phyloP scores from a whole-genome alignment of 2,329 filamentous ascomycete genomes.

The Ceratocystis huliohia region DNA sequence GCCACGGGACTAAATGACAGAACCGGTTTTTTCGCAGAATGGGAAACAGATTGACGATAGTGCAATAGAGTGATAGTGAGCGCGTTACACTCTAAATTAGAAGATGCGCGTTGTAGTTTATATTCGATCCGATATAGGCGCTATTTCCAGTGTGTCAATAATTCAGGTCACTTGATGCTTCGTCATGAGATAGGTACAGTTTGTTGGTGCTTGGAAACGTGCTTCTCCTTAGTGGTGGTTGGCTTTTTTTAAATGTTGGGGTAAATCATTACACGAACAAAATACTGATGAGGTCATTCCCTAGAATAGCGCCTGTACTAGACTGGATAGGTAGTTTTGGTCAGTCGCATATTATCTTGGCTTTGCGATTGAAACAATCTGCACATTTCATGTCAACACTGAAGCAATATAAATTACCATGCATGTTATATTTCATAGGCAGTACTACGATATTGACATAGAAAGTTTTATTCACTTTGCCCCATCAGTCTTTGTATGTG shows the following conservation, averaged over 20 bases:
- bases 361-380: not conserved
- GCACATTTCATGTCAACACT: not conserved
- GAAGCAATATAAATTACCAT: no score
- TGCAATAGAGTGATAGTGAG: not conserved
- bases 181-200: constrained; percentile 3
- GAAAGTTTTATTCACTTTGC: no score
- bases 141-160: not conserved
- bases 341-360: not conserved
- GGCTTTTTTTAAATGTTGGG: constrained; percentile 12
- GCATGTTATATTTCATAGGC: no score
- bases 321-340: not conserved
- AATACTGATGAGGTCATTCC: constrained; percentile 5
- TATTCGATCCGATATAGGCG: not conserved
- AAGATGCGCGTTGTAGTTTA: not conserved
- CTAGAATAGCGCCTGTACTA: not conserved
- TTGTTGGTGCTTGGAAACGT: constrained; percentile 8
- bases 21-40: not conserved
- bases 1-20: not conserved
- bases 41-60: not conserved
- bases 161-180: constrained; percentile 5
- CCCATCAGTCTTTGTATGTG: not conserved
- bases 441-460: no score
- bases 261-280: constrained; percentile 8
- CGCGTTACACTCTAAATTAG: not conserved
- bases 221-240: constrained; percentile 10